These are phyloP conservation scores for Hyaloperonospora brassicae DNA, from an alignment of 352 stramenopile species.

Conservation along the genomic window DNA sequence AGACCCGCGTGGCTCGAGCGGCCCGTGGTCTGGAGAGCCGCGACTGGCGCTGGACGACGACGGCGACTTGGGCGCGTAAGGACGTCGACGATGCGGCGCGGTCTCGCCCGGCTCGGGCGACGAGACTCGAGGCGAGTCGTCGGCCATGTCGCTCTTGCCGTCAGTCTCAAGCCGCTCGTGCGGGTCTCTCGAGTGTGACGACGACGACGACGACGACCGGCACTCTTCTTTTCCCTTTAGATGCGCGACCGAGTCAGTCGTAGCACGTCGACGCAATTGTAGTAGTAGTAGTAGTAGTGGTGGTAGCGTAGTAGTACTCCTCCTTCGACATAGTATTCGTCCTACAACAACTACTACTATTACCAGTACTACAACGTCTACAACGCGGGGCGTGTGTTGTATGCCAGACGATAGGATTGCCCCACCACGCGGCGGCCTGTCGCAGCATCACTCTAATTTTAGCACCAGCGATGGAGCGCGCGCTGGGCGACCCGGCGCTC, in stretches of 20 bases:
- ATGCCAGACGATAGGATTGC: constrained; percentile 1
- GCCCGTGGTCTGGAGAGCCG: constrained; percentile 14
- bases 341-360: too few relatives aligned
- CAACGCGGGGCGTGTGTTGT: not conserved
- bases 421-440: too few relatives aligned
- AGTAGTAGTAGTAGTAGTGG: too few relatives aligned
- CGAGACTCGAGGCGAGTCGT: constrained; percentile 23
- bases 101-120: constrained; percentile 21
- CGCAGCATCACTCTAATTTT: too few relatives aligned
- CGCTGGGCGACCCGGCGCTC: constrained; percentile 42
- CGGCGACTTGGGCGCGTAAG: constrained; percentile 22
- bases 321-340: too few relatives aligned
- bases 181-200: not conserved
- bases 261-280: too few relatives aligned
- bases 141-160: constrained; percentile 15
- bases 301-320: too few relatives aligned
- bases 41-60: constrained; percentile 17
- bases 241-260: too few relatives aligned
- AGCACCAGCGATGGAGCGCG: constrained; percentile 25
- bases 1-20: constrained; percentile 15
- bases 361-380: too few relatives aligned
- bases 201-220: not conserved
- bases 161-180: not conserved
- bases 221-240: not conserved
- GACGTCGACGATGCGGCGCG: constrained; percentile 8